Evolutionary conservation across 371 early-diverging fungal species (phyloP), one percentile per base, ranked within the genome.

Genomic region (Mortierella sp.): DNA sequence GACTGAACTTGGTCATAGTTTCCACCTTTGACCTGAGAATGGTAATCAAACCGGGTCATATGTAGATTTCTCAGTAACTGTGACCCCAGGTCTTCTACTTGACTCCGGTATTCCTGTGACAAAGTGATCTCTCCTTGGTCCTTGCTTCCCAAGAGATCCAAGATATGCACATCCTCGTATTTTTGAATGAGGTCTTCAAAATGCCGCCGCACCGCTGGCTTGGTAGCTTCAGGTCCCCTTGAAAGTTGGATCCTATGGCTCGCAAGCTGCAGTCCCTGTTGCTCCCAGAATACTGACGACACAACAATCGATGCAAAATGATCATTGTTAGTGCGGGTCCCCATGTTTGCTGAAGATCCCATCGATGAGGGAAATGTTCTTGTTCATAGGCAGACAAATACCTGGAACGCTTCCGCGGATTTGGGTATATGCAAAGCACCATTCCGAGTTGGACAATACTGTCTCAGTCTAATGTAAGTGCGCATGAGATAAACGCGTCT

Each of bases 241-340:
- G 92, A 82, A 7, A 97, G 83, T 28, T 91, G 93, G 19, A 96
- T 86, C 59, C 91, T 91, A 60, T 93, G 95, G 24, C 89, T 86
- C 30, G 92, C 87, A 14, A 96, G 71, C 69, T 95, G 95, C 24
- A 95, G 65, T 0, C 97, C 81, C 48, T 89, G 89, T 49, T 98
- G 98, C 30, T 95, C 95, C 98, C 98, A 99, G 65, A 98, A 99
- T 24, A 95, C 92, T 89, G n/a, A n/a, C n/a, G n/a, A n/a, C n/a
- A n/a, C n/a, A n/a, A n/a, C n/a, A n/a, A n/a, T n/a, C n/a, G n/a
- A n/a, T n/a, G n/a, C n/a, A n/a, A n/a, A n/a, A n/a, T n/a, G n/a
- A n/a, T n/a, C n/a, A n/a, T n/a, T n/a, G n/a, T n/a, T n/a, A n/a
- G n/a, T n/a, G n/a, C n/a, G n/a, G n/a, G n/a, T n/a, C n/a, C n/a